phyloP scores from a whole-genome alignment of 2,329 filamentous ascomycete species.

The Exophiala sideris region DNA sequence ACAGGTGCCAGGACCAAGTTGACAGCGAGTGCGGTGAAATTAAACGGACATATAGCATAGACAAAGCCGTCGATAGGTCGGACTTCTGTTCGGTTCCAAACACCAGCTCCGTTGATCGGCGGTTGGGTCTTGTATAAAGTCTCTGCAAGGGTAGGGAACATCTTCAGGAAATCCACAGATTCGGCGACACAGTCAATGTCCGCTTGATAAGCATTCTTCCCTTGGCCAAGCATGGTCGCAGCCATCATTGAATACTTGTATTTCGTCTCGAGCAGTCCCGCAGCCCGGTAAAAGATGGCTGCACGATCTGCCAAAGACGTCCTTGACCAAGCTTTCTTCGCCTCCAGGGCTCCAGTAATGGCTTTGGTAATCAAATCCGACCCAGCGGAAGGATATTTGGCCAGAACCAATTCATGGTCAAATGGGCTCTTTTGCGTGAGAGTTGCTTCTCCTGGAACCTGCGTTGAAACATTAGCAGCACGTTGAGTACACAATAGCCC shows the following conservation, averaged over 20 bases:
- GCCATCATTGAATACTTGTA: constrained; percentile 36
- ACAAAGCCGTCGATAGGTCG: constrained; percentile 91
- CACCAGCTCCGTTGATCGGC: constrained; percentile 70
- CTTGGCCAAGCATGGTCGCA: constrained; percentile 43
- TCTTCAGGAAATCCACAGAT: constrained; percentile 57
- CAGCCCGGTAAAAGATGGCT: constrained; percentile 38
- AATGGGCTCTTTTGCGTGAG: constrained; percentile 27
- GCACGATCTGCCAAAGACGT: constrained; percentile 37
- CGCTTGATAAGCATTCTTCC: constrained; percentile 42
- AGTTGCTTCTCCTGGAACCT: background rate
- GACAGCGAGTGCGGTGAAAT: constrained; percentile 92
- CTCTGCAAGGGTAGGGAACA: constrained; percentile 61
- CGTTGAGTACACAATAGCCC: constrained; percentile 13
- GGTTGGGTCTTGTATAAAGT: constrained; percentile 71
- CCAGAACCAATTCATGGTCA: constrained; percentile 36
- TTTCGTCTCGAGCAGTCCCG: constrained; percentile 32
- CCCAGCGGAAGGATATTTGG: constrained; percentile 35
- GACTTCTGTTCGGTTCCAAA: constrained; percentile 91
- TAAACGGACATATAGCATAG: constrained; percentile 91
- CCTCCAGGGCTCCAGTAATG: constrained; percentile 35
- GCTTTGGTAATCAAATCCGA: constrained; percentile 33
- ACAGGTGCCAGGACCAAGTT: constrained; percentile 82
- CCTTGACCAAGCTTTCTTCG: constrained; percentile 35
- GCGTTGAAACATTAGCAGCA: background rate
- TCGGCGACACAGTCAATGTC: constrained; percentile 40